Evolutionary conservation across 2,329 filamentous ascomycete genomes (phyloP), one percentile per base, ranked within the genome.

Genomic region (Amphichorda felina): DNA sequence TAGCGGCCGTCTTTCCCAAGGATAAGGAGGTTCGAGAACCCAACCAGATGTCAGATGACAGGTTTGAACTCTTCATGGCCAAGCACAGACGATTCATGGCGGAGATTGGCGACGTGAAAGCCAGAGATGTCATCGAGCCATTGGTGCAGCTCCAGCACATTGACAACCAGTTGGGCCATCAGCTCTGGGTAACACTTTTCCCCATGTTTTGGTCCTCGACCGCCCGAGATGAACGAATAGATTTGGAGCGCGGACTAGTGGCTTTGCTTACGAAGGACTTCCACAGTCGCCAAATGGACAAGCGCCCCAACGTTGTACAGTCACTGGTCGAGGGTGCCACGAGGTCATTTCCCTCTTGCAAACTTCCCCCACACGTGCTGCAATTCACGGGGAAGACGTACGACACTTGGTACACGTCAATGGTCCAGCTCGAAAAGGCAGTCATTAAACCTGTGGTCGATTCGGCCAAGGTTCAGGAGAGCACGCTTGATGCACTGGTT

Each of bases 331-430:
- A 94, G 48, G 91, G 86, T 28, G 82, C 85, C 25, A 84, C 88
- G 11, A 82, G 81, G 49, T 79, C 88, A 2, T 83, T 73, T 61
- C 89, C 91, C 0, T 74, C 84, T 16, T 93, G 91, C 60, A 94
- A 91, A 59, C 78, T 98, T 34, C 91, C 91, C 6, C 86, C 91
- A 0, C 91, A 98, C 50, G 86, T 96, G 26, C 77, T 98, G 62
- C 98, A 98, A 53, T 96, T 88, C 47, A 73, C 93, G 38, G 89
- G 87, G 15, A 85, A 84, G 55, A 94, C 86, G 0, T 98, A 94
- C 53, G 88, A 95, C 56, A 84, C 82, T 1, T 98, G 91, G 93
- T 98, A 98, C 53, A 88, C 86, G n/a, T 85, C 85, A 11, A 72
- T 94, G 16, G 79, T 82, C 11, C 88, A 91, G 48, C 75, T 98